Conservation (phyloP, 1,284 basidiomycete species). For the Baeospora myosura region DNA sequence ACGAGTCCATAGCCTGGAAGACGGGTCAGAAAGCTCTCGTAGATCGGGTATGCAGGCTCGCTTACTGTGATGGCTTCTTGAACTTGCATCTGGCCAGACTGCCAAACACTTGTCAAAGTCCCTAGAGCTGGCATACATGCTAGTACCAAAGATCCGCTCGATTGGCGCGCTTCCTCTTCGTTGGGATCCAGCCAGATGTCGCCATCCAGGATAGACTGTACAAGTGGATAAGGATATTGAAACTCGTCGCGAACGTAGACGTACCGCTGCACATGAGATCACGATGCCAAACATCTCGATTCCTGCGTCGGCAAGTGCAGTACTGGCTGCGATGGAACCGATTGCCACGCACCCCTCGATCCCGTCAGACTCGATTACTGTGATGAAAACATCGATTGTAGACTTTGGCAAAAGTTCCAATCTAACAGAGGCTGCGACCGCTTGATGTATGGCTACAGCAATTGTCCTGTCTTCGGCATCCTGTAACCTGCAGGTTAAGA, state of each 20-base stretch:
- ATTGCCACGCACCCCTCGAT: slow-evolving; percentile 79
- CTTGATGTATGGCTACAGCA: slow-evolving; percentile 79
- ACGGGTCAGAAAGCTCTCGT: slow-evolving; percentile 6
- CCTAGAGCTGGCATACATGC: slow-evolving; percentile 88
- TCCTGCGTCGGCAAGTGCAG: slow-evolving; percentile 84
- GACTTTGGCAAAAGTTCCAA: slow-evolving; percentile 92
- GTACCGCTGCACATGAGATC: slow-evolving; percentile 66
- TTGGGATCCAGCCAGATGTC: slow-evolving; percentile 76
- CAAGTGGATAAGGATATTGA: slow-evolving; percentile 7
- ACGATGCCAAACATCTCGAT: slow-evolving; percentile 85
- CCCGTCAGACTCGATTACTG: slow-evolving; percentile 87
- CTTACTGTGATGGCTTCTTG: slow-evolving; percentile 49
- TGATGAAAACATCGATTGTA: slow-evolving; percentile 86
- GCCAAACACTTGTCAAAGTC: slow-evolving; percentile 77
- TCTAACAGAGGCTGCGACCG: slow-evolving; percentile 78
- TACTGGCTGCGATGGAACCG: slow-evolving; percentile 81
- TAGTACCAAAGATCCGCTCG: slow-evolving; percentile 61
- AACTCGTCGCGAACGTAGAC: slow-evolving; percentile 18
- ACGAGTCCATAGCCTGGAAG: slow-evolving; percentile 58
- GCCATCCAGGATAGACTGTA: slow-evolving; percentile 46
- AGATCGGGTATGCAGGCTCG: slow-evolving; percentile 6
- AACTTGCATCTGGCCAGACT: slow-evolving; percentile 59
- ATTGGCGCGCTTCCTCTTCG: slow-evolving; percentile 50
- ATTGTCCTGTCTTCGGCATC: slow-evolving; percentile 90
- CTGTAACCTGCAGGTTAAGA: slow-evolving; percentile 35